A percentile compares a stretch with the other conserved stretches of the same genome.
Evolutionary conservation across 345 rosid genomes (phyloP).

Genomic region (Gossypium australe): DNA sequence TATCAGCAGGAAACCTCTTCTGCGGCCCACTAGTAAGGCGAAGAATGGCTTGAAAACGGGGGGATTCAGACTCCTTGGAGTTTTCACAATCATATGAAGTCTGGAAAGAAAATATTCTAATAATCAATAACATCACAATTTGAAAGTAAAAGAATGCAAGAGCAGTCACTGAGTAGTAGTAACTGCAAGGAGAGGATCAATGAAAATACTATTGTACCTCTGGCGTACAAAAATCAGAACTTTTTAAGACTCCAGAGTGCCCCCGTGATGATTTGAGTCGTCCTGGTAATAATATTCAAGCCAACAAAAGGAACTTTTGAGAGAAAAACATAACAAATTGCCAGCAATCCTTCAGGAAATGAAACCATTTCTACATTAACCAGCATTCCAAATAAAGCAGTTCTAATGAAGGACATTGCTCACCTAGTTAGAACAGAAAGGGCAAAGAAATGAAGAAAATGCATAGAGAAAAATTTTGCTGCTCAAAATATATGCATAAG

Average conservation of each 20-base stretch:
- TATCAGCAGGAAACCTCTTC: conserved; percentile 91
- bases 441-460: not conserved
- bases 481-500: not conserved
- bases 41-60: conserved; percentile 95
- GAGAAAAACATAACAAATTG: conserved; percentile 10
- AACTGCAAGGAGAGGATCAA: conserved; percentile 21
- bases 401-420: not conserved
- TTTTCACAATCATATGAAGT: conserved; percentile 64
- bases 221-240: conserved; percentile 79
- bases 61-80: conserved; percentile 97
- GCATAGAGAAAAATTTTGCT: conserved; percentile 2
- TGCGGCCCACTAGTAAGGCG: conserved; percentile 94
- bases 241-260: conserved; percentile 55
- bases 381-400: not conserved
- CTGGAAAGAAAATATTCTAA: conserved; percentile 30
- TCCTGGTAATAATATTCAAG: conserved; percentile 37
- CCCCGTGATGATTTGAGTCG: conserved; percentile 43
- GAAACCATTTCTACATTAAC: not conserved
- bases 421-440: conserved; percentile 4
- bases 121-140: not conserved
- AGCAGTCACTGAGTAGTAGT: not conserved
- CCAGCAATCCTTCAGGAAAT: conserved; percentile 1
- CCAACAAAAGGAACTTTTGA: conserved; percentile 19
- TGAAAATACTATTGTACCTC: conserved; percentile 52
- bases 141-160: not conserved